Conservation (phyloP, 805 yeast genomes). For the Schwanniomyces polymorphus region DNA sequence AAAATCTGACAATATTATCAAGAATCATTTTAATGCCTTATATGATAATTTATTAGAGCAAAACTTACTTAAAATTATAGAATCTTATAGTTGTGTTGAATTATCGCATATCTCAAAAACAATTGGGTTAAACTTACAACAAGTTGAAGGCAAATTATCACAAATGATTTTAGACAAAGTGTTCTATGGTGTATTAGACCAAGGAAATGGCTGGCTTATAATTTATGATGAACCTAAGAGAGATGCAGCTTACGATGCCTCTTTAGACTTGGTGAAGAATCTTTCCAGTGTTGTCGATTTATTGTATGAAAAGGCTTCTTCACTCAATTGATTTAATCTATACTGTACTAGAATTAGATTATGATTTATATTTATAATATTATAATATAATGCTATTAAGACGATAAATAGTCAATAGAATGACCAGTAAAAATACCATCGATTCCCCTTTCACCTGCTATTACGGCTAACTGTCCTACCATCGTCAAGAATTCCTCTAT, state of each 20-base stretch:
- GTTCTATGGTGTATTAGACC: conserved; percentile 95
- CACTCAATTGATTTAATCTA: conserved; percentile 53
- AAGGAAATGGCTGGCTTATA: conserved; percentile 96
- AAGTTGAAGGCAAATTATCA: conserved; percentile 90
- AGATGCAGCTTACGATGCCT: conserved; percentile 86
- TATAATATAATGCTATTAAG: neutral
- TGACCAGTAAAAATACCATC: conserved; percentile 35
- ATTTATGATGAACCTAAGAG: conserved; percentile 85
- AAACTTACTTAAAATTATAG: conserved; percentile 89
- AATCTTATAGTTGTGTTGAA: conserved; percentile 96
- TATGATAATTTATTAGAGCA: conserved; percentile 93
- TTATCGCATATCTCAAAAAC: conserved; percentile 82
- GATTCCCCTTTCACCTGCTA: conserved; percentile 46
- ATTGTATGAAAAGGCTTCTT: conserved; percentile 89
- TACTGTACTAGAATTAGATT: conserved; percentile 1
- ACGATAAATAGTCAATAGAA: neutral
- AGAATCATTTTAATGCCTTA: conserved; percentile 87
- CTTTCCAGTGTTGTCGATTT: conserved; percentile 87
- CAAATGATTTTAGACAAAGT: conserved; percentile 96
- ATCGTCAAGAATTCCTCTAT: conserved; percentile 52
- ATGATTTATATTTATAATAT: neutral
- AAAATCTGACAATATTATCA: conserved; percentile 81
- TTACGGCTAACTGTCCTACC: conserved; percentile 59
- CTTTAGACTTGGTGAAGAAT: conserved; percentile 82
- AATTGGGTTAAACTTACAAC: conserved; percentile 83